Conservation (phyloP, 805 yeast genomes). For the Zygosaccharomyces bisporus region DNA sequence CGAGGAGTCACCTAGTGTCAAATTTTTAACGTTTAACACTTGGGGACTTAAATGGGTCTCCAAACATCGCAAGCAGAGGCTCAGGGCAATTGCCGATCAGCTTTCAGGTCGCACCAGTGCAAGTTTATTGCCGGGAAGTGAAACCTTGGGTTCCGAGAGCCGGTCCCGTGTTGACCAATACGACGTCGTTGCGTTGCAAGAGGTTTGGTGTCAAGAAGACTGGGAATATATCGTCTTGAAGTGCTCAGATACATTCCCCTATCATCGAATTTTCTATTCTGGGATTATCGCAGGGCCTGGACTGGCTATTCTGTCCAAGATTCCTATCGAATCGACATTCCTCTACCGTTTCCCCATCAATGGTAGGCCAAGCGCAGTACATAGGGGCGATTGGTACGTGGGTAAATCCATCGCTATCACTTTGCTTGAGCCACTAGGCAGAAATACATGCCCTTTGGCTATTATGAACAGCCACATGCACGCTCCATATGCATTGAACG, state of each 20-base stretch:
- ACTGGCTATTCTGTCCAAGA: constrained; percentile 72
- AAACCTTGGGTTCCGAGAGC: constrained; percentile 4
- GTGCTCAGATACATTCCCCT: constrained; percentile 52
- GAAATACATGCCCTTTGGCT: constrained; percentile 58
- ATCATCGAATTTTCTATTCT: constrained; percentile 64
- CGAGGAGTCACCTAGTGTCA: constrained; percentile 29
- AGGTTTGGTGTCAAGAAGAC: constrained; percentile 85
- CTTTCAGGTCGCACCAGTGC: constrained; percentile 39
- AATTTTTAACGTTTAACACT: constrained; percentile 65
- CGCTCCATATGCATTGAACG: constrained; percentile 81
- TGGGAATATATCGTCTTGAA: constrained; percentile 58
- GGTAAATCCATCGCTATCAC: constrained; percentile 87
- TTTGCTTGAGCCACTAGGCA: constrained; percentile 48
- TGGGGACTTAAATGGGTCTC: constrained; percentile 92
- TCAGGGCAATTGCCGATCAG: constrained; percentile 68
- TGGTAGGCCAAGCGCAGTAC: constrained; percentile 91
- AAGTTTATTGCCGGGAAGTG: constrained; percentile 21
- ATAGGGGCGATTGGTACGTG: constrained; percentile 95
- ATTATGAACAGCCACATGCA: constrained; percentile 92
- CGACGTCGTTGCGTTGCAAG: constrained; percentile 91
- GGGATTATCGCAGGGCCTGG: constrained; percentile 96
- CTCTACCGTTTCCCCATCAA: constrained; percentile 84
- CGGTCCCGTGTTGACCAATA: constrained; percentile 36
- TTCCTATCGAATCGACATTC: constrained; percentile 77
- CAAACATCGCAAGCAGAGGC: constrained; percentile 59